These are phyloP conservation scores for Myrica gale DNA, from an alignment of 306 rosid genomes.

Conservation along the genomic window DNA sequence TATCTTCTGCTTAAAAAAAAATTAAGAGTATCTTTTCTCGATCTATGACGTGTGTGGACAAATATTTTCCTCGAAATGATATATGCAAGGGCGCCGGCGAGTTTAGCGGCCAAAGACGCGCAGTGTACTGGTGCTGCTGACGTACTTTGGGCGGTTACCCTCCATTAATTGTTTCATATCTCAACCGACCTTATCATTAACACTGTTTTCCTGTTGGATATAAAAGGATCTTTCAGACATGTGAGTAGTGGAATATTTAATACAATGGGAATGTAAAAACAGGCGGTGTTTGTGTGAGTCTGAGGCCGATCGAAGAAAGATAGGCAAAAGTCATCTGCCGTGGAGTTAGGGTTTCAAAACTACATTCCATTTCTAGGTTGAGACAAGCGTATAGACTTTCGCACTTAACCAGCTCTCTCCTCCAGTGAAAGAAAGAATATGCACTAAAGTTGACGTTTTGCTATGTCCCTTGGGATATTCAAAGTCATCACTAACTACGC, in stretches of 20 bases:
- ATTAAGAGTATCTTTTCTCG: too few species aligned
- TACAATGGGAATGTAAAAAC: not conserved
- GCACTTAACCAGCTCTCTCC: not conserved
- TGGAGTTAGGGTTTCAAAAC: slow-evolving; percentile 19
- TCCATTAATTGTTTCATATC: slow-evolving; percentile 19
- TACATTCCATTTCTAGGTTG: not conserved
- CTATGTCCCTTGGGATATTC: slow-evolving; percentile 4
- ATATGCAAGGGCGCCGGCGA: slow-evolving; percentile 39
- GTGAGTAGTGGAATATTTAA: slow-evolving; percentile 28
- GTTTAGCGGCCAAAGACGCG: slow-evolving; percentile 36
- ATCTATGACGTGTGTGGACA: slow-evolving; percentile 31
- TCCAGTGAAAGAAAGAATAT: slow-evolving; percentile 14
- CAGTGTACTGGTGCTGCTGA: slow-evolving; percentile 22
- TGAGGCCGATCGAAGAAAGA: slow-evolving; percentile 6
- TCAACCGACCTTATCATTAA: slow-evolving; percentile 42
- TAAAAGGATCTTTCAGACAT: slow-evolving; percentile 20
- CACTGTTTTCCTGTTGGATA: slow-evolving; percentile 22
- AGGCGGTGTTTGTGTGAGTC: slow-evolving; percentile 14
- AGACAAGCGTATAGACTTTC: not conserved
- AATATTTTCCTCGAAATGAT: slow-evolving; percentile 21
- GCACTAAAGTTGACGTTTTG: slow-evolving; percentile 19
- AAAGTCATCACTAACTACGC: slow-evolving; percentile 28
- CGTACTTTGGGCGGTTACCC: slow-evolving; percentile 39
- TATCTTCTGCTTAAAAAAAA: too few species aligned
- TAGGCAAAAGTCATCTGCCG: slow-evolving; percentile 3